Evolutionary conservation across 2,329 filamentous ascomycete genomes (phyloP).

Genomic region (Daldinia sp.): DNA sequence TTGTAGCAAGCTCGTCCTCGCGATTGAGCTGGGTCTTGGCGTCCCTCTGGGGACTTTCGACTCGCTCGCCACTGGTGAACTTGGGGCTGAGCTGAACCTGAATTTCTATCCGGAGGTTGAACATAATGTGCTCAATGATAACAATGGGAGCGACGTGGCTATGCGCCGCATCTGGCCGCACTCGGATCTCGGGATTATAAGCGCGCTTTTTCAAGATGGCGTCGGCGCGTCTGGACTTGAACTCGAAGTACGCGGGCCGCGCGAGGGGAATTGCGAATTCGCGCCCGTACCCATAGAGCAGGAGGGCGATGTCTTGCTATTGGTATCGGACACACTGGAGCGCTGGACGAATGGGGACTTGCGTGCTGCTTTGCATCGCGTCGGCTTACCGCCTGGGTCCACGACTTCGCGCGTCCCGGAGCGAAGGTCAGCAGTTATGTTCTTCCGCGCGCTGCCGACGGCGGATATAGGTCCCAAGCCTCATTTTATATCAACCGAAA

Average conservation of each 20-base stretch:
- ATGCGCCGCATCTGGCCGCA: background rate
- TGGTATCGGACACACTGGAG: background rate
- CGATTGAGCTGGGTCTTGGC: background rate
- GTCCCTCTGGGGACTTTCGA: background rate
- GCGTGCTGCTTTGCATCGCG: background rate
- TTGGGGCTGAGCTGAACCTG: background rate
- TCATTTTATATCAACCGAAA: background rate
- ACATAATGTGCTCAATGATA: background rate
- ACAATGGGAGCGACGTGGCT: background rate
- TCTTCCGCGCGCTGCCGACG: constrained; percentile 12
- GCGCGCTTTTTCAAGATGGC: background rate
- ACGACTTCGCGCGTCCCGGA: constrained; percentile 30
- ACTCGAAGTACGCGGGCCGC: background rate
- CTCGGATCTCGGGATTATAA: background rate
- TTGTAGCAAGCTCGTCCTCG: background rate
- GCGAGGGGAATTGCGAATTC: background rate
- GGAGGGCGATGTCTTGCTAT: background rate
- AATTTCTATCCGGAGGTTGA: background rate
- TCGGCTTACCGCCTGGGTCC: background rate
- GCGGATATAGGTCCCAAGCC: constrained; percentile 21
- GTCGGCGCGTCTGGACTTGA: background rate
- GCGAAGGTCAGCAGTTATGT: constrained; percentile 34
- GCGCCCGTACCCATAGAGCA: background rate
- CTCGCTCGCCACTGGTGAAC: background rate
- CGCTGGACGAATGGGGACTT: background rate